Evolutionary conservation across 805 yeast species (phyloP).

Genomic region (Cyberlindnera euphorbiiphila): DNA sequence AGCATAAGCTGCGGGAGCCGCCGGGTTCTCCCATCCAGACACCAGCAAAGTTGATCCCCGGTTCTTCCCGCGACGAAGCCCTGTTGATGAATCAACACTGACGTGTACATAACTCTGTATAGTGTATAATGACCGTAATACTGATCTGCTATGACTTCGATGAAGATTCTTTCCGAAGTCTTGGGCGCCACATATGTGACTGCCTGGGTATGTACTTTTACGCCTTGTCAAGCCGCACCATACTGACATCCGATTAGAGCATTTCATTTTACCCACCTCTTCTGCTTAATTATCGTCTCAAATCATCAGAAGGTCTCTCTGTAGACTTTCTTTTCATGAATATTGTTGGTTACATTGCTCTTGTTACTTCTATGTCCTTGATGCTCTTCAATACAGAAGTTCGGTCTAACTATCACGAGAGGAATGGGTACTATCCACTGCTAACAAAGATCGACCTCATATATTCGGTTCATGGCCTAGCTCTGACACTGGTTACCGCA

Average conservation of each 20-base stretch:
- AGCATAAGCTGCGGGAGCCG: not conserved
- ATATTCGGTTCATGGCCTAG: conserved; percentile 45
- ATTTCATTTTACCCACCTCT: conserved; percentile 49
- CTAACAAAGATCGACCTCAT: conserved; percentile 42
- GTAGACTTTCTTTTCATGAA: conserved; percentile 45
- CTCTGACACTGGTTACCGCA: conserved; percentile 36
- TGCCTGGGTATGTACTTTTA: conserved; percentile 34
- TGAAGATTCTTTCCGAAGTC: conserved; percentile 17
- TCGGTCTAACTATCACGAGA: conserved; percentile 28
- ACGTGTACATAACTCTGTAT: not conserved
- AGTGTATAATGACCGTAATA: too few species aligned
- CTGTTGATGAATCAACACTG: not conserved
- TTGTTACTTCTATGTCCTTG: conserved; percentile 39
- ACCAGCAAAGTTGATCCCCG: not conserved
- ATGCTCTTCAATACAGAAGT: conserved; percentile 37
- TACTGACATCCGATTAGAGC: too few species aligned
- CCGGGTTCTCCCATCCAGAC: not conserved
- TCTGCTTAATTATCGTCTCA: conserved; percentile 35
- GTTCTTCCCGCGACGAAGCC: too few species aligned
- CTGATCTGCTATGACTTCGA: conserved; percentile 4
- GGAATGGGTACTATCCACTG: conserved; percentile 37
- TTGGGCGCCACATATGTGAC: conserved; percentile 37
- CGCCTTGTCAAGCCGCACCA: too few species aligned
- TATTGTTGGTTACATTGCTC: conserved; percentile 43
- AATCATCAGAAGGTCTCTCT: conserved; percentile 47